Percentiles rank a stretch among this genome's conserved stretches.
phyloP scores from a whole-genome alignment of 2,329 filamentous ascomycete genomes.

The Botrytis medusae region DNA sequence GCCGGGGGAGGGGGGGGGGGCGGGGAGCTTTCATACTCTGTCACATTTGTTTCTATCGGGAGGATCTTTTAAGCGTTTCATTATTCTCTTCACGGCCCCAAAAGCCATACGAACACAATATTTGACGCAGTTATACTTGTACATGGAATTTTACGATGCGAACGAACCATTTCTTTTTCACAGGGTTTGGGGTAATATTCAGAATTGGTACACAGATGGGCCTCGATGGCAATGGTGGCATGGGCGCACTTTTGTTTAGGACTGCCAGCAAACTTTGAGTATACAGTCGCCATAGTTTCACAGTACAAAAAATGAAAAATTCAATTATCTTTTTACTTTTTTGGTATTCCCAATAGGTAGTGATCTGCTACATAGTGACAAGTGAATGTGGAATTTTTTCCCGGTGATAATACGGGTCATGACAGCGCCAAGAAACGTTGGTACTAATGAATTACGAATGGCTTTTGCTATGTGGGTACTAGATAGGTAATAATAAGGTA shows the following conservation, averaged over 20 bases:
- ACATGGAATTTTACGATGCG: conserved; percentile 11
- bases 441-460: neutral
- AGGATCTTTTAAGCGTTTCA: neutral
- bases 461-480: neutral
- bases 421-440: neutral
- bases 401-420: neutral
- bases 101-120: conserved; percentile 9
- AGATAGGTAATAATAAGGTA: neutral
- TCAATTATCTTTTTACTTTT: neutral
- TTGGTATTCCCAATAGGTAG: neutral
- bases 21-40: neutral
- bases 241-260: conserved; percentile 2
- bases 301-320: neutral
- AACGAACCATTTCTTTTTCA: conserved; percentile 5
- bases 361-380: neutral
- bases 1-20: too few species aligned
- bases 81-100: conserved; percentile 9
- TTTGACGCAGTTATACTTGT: conserved; percentile 18
- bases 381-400: neutral
- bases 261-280: neutral
- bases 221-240: conserved; percentile 14
- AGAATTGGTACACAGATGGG: conserved; percentile 16
- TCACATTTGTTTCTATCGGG: neutral
- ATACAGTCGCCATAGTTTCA: neutral
- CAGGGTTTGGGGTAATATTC: neutral